Evolutionary conservation across 768 basidiomycete genomes (phyloP).

Genomic region (Tulasnella sp.): DNA sequence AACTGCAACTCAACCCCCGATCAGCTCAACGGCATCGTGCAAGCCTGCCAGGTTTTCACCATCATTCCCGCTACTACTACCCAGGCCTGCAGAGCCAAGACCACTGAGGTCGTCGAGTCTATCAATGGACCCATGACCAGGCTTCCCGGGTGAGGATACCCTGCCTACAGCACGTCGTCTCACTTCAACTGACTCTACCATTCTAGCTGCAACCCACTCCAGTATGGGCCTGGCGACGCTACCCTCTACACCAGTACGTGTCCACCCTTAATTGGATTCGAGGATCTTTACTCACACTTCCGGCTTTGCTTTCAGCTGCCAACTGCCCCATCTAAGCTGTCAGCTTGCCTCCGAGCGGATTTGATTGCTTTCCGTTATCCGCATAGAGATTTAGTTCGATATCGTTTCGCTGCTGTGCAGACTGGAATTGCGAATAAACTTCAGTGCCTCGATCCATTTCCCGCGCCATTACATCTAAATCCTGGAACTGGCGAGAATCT

Average conservation of each 20-base stretch:
- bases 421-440: neutral
- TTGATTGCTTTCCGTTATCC: neutral
- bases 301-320: neutral
- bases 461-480: too few relatives aligned
- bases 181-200: too few relatives aligned
- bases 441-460: too few relatives aligned
- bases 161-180: too few relatives aligned
- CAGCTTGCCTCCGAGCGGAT: neutral
- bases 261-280: neutral
- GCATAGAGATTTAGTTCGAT: neutral
- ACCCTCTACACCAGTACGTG: slow-evolving; percentile 8
- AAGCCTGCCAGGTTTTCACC: slow-evolving; percentile 41
- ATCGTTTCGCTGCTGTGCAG: neutral
- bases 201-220: slow-evolving; percentile 19
- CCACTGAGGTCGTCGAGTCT: slow-evolving; percentile 36
- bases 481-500: too few relatives aligned
- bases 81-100: slow-evolving; percentile 42
- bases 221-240: slow-evolving; percentile 19
- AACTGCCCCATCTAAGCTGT: neutral
- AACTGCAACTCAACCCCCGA: slow-evolving; percentile 7
- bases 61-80: slow-evolving; percentile 37
- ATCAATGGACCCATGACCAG: slow-evolving; percentile 31
- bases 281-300: neutral
- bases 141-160: slow-evolving; percentile 32
- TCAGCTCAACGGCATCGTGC: neutral